A percentile compares a stretch with the other conserved stretches of the same genome.
These are phyloP conservation scores for Fusarium sacchari DNA, from an alignment of 2,329 filamentous ascomycete species.

Conservation along the genomic window DNA sequence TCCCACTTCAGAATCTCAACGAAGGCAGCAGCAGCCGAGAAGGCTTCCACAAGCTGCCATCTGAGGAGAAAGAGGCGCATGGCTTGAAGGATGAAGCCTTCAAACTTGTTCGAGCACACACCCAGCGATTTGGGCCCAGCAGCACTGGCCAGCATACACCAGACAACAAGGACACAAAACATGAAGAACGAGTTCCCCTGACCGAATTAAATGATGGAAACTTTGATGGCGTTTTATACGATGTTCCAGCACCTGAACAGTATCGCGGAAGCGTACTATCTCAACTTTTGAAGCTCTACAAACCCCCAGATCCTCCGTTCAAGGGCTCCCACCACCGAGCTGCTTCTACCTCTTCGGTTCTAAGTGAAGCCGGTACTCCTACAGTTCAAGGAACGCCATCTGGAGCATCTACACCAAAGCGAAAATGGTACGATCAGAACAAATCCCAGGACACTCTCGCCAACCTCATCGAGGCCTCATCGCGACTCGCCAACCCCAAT, in stretches of 20 bases:
- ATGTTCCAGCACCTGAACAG: conserved; percentile 53
- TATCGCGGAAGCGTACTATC: conserved; percentile 58
- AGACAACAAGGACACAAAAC: conserved; percentile 19
- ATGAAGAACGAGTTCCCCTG: conserved; percentile 34
- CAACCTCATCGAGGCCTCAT: conserved; percentile 59
- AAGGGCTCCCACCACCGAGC: conserved; percentile 37
- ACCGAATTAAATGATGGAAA: conserved; percentile 52
- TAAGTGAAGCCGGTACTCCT: conserved; percentile 47
- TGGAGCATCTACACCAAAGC: conserved; percentile 55
- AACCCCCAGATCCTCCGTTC: conserved; percentile 47
- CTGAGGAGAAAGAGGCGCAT: conserved; percentile 15
- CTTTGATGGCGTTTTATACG: conserved; percentile 53
- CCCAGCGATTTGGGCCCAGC: conserved; percentile 39
- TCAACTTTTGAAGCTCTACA: conserved; percentile 59
- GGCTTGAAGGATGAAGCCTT: conserved; percentile 50
- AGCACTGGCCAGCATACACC: conserved; percentile 11
- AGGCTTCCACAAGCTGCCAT: conserved; percentile 30
- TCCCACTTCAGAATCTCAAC: conserved; percentile 48
- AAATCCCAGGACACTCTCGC: conserved; percentile 58
- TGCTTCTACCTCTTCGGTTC: conserved; percentile 41
- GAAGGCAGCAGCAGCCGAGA: conserved; percentile 21
- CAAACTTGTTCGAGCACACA: conserved; percentile 57
- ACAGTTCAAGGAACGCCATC: conserved; percentile 49
- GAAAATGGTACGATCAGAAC: conserved; percentile 61
- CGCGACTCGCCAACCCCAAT: conserved; percentile 52